Conservation (phyloP, 2,329 filamentous ascomycete species). For the Penicillium thymicola region DNA sequence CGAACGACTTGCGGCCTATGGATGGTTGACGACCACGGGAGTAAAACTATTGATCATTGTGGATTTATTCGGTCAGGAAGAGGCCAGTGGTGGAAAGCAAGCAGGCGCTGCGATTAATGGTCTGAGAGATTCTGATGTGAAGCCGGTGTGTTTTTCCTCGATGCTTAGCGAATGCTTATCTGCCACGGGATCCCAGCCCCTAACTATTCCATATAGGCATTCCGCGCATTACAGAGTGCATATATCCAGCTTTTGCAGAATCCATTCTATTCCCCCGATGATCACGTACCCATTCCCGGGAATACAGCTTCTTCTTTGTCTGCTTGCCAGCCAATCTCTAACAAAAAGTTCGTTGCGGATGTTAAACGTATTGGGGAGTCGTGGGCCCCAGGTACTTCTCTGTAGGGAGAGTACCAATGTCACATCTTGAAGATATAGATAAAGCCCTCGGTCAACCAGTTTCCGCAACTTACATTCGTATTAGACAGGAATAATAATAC, state of each 20-base stretch:
- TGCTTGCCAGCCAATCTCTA: constrained; percentile 67
- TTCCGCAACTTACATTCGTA: not conserved
- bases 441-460: too few relatives aligned
- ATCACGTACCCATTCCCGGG: constrained; percentile 62
- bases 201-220: constrained; percentile 56
- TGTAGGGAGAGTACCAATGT: constrained; percentile 58
- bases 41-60: constrained; percentile 87
- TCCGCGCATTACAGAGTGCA: constrained; percentile 86
- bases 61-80: constrained; percentile 75
- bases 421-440: not conserved
- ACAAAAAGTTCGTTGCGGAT: constrained; percentile 74
- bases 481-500: constrained; percentile 50
- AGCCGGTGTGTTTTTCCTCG: constrained; percentile 57
- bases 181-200: not conserved
- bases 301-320: constrained; percentile 42
- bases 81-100: constrained; percentile 33
- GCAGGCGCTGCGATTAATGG: constrained; percentile 54
- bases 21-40: constrained; percentile 94
- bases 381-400: constrained; percentile 70
- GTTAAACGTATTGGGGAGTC: constrained; percentile 79
- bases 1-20: constrained; percentile 88
- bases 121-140: constrained; percentile 80
- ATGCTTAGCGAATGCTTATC: not conserved
- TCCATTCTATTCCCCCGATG: constrained; percentile 89
- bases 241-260: constrained; percentile 89